Conservation (phyloP, 805 yeast species). For the Komagataella pastoris region DNA sequence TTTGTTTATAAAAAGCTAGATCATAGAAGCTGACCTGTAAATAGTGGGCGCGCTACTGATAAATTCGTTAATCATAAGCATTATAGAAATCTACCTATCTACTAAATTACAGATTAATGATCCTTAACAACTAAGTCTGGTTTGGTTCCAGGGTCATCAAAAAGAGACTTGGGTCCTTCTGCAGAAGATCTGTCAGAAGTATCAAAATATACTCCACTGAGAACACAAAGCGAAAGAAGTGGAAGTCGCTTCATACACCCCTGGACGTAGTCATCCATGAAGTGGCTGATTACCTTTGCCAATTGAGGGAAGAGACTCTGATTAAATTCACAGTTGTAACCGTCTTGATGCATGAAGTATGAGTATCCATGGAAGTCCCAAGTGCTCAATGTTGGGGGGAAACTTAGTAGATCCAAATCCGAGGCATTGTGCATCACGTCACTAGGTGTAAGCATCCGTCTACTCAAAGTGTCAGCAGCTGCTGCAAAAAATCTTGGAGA, state of each 20-base stretch:
- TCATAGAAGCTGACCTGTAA: not conserved
- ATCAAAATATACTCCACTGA: slow-evolving; percentile 31
- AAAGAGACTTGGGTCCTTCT: not conserved
- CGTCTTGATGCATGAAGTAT: slow-evolving; percentile 24
- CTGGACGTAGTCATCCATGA: slow-evolving; percentile 27
- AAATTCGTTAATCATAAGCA: not conserved
- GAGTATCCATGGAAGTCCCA: slow-evolving; percentile 41
- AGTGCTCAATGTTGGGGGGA: slow-evolving; percentile 18
- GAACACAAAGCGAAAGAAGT: slow-evolving; percentile 14
- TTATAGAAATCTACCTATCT: no score
- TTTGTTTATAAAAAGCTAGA: not conserved
- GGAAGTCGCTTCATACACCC: slow-evolving; percentile 21
- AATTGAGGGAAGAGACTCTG: slow-evolving; percentile 27
- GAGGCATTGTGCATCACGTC: slow-evolving; percentile 12
- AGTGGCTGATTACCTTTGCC: slow-evolving; percentile 29
- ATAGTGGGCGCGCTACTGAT: not conserved
- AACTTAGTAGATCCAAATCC: slow-evolving; percentile 17
- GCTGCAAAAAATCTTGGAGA: slow-evolving; percentile 43
- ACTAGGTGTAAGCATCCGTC: slow-evolving; percentile 14
- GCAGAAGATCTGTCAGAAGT: not conserved
- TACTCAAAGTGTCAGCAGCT: slow-evolving; percentile 28
- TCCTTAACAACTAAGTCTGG: not conserved
- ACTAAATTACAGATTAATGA: not conserved
- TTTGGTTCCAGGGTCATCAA: not conserved
- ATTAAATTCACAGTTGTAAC: slow-evolving; percentile 27